phyloP scores from a whole-genome alignment of 495 filamentous ascomycete genomes.

The Collariella sp. region DNA sequence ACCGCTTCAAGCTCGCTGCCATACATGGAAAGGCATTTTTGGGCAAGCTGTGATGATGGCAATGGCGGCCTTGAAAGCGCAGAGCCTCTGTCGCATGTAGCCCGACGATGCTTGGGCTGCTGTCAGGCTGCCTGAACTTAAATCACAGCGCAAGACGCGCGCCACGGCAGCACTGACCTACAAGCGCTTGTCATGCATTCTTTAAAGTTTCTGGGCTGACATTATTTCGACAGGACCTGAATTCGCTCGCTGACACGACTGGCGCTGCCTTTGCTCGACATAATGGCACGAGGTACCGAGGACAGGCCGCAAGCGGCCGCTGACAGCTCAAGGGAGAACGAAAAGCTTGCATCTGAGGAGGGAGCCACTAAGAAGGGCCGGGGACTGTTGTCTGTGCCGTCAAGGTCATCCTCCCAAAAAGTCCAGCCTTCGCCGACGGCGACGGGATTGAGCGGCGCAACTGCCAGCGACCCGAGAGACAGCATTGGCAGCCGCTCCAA shows the following conservation, averaged over 20 bases:
- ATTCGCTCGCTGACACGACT: neutral
- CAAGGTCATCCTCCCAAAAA: constrained; percentile 61
- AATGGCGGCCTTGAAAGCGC: neutral
- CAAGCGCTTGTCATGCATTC: neutral
- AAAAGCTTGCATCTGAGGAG: constrained; percentile 34
- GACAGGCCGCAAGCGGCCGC: constrained; percentile 30
- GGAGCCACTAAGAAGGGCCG: constrained; percentile 48
- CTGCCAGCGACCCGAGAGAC: constrained; percentile 51
- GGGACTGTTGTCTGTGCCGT: constrained; percentile 52
- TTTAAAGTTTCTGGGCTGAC: neutral
- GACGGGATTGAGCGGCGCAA: constrained; percentile 57
- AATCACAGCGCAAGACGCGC: neutral
- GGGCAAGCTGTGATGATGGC: neutral
- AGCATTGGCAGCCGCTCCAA: constrained; percentile 51
- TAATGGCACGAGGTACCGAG: constrained; percentile 34
- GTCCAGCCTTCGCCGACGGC: constrained; percentile 52
- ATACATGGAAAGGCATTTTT: neutral
- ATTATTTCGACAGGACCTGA: neutral
- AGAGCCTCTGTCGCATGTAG: neutral
- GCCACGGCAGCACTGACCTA: neutral
- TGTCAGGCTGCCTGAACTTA: neutral
- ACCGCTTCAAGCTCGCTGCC: neutral
- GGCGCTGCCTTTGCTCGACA: constrained; percentile 5
- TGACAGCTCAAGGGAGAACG: constrained; percentile 42
- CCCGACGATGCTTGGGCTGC: neutral